Percentiles rank a stretch among this genome's conserved stretches.
Evolutionary conservation across 2,329 filamentous ascomycete genomes (phyloP).

Genomic region (Fusarium nisikadoi): DNA sequence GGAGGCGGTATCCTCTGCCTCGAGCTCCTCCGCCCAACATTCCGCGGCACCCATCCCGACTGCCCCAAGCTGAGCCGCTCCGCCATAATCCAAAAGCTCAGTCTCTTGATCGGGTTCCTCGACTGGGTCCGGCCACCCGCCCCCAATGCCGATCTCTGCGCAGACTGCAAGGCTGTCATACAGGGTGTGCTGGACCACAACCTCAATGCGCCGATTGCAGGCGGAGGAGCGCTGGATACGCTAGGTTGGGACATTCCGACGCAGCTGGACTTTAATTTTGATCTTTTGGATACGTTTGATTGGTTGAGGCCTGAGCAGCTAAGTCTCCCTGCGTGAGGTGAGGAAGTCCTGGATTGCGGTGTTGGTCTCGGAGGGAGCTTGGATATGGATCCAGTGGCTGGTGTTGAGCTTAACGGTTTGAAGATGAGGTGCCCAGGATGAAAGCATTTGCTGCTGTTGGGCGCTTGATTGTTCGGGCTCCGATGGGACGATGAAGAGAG

Average conservation of each 20-base stretch:
- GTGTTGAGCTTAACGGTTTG: constrained; percentile 49
- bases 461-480: constrained; percentile 17
- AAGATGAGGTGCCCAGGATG: constrained; percentile 47
- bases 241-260: constrained; percentile 51
- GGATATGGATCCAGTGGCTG: constrained; percentile 51
- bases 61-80: constrained; percentile 55
- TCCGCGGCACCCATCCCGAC: constrained; percentile 47
- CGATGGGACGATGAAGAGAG: constrained; percentile 39
- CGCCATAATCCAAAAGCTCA: constrained; percentile 62
- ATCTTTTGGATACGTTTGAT: constrained; percentile 61
- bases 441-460: constrained; percentile 45
- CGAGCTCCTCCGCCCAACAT: constrained; percentile 58
- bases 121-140: constrained; percentile 61
- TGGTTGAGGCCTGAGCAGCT: constrained; percentile 51
- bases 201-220: constrained; percentile 52
- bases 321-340: not conserved
- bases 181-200: constrained; percentile 62
- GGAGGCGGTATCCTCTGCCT: constrained; percentile 62
- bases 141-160: constrained; percentile 61
- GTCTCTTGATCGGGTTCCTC: constrained; percentile 61
- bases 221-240: constrained; percentile 37
- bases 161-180: constrained; percentile 59
- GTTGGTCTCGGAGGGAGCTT: constrained; percentile 42
- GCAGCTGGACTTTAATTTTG: constrained; percentile 56
- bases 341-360: constrained; percentile 38